Conservation (phyloP, 768 basidiomycete genomes). For the Rhodotorula sphaerocarpa region DNA sequence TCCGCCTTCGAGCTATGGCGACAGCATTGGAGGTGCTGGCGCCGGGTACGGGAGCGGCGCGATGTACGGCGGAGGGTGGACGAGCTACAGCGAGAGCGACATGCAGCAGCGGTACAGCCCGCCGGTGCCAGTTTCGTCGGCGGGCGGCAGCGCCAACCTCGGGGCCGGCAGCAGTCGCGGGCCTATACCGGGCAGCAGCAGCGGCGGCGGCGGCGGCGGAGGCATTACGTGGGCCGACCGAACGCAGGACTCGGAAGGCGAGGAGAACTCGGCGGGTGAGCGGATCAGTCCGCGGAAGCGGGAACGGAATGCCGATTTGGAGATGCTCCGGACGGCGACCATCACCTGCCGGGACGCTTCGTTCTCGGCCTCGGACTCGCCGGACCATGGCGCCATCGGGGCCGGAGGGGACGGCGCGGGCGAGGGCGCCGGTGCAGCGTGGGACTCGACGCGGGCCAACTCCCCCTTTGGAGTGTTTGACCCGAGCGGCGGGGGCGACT, state of each 20-base stretch:
- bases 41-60: too few species aligned
- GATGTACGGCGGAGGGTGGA: neutral
- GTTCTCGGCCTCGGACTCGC: neutral
- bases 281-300: neutral
- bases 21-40: neutral
- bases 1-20: neutral
- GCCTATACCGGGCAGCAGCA: too few species aligned
- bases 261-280: neutral
- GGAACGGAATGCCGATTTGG: constrained; percentile 1
- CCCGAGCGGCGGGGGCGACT: too few species aligned
- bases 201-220: too few species aligned
- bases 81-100: neutral
- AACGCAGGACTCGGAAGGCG: too few species aligned
- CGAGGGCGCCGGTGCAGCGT: too few species aligned
- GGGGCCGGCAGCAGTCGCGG: too few species aligned
- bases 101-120: neutral
- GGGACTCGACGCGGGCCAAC: too few species aligned
- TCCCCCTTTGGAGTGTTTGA: too few species aligned
- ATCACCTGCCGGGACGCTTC: constrained; percentile 8
- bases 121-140: neutral
- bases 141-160: too few species aligned
- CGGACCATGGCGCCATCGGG: neutral
- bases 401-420: neutral
- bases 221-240: neutral
- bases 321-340: constrained; percentile 11